Conservation (phyloP, 345 rosid species). For the Raphanus raphanistrum region DNA sequence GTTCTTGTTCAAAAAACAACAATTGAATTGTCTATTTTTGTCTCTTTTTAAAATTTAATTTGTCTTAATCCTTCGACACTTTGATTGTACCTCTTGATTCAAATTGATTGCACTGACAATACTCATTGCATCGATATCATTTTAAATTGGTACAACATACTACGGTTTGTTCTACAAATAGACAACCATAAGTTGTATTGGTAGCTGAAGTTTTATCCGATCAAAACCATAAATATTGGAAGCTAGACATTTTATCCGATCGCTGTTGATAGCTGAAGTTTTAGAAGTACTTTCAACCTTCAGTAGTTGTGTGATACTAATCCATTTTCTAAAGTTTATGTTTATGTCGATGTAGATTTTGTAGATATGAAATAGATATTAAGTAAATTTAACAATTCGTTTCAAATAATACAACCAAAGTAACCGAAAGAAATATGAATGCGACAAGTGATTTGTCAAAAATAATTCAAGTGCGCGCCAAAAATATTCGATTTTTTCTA, state of each 20-base stretch:
- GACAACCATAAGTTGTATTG: too few relatives aligned
- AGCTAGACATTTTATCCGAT: too few relatives aligned
- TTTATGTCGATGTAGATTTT: background rate
- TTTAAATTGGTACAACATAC: too few relatives aligned
- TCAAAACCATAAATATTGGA: too few relatives aligned
- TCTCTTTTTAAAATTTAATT: background rate
- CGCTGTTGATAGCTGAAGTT: too few relatives aligned
- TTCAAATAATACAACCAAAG: background rate
- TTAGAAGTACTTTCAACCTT: too few relatives aligned
- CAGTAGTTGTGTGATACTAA: background rate
- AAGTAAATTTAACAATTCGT: background rate
- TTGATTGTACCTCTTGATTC: background rate
- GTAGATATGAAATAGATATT: background rate
- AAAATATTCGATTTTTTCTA: background rate
- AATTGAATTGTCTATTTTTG: too few relatives aligned
- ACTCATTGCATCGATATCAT: background rate
- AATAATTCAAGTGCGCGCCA: too few relatives aligned
- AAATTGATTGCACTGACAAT: background rate
- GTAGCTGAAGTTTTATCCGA: too few relatives aligned
- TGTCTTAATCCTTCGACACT: background rate
- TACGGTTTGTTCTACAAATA: too few relatives aligned
- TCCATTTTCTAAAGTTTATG: too few relatives aligned
- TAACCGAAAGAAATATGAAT: background rate
- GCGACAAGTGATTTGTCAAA: background rate
- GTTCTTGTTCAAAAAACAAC: too few relatives aligned